Evolutionary conservation across 2,329 filamentous ascomycete genomes (phyloP), one percentile per base, ranked within the genome.

Genomic region (Chaetomium sp.): DNA sequence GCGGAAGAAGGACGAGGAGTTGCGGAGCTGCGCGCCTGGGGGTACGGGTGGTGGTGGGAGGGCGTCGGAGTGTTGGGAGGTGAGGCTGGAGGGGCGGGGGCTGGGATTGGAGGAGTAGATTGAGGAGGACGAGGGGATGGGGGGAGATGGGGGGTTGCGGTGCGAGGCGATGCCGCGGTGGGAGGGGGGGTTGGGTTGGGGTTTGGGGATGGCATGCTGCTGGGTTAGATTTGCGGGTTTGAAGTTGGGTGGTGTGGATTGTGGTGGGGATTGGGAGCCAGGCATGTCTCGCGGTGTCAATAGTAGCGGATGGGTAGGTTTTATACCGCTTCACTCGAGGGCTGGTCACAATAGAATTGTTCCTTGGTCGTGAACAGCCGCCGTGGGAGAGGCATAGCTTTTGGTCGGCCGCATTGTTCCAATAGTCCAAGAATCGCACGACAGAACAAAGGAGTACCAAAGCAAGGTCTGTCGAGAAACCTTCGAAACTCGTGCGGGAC

Each of bases 1-100:
- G 29, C 19, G 21, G 53, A 62, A 62, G 53, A 62, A 62, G 42
- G 60, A 27, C 2, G 60, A 51, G 38, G 60, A 62, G 13, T 19
- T 51, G 3, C 53, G 61, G 25, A 49, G 33, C 27, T 25, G 16
- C 12, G 16, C n/a, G n/a, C n/a, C n/a, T n/a, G 55, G 33, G 51
- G 5, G 31, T 27, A 3, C 4, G 31, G 27, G 12, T n/a, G 47
- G 57, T 19, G 29, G 1, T 54, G 29, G 9, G 19, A 1, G 29
- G 53, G 53, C n/a, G 29, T n/a, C 19, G 31, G 21, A n/a, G 31
- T 3, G 31, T n/a, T 10, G 4, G 19, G 50, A 33, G 50, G 29
- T 23, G 2, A 2, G 5, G 2, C 23, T 42, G 47, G 42, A 23
- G 23, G 47, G 57, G 13, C 38, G 19, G 25, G 50, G 55, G 29